These are phyloP conservation scores for Leccinum sublutescens DNA, from an alignment of 768 basidiomycete species.

Conservation along the genomic window DNA sequence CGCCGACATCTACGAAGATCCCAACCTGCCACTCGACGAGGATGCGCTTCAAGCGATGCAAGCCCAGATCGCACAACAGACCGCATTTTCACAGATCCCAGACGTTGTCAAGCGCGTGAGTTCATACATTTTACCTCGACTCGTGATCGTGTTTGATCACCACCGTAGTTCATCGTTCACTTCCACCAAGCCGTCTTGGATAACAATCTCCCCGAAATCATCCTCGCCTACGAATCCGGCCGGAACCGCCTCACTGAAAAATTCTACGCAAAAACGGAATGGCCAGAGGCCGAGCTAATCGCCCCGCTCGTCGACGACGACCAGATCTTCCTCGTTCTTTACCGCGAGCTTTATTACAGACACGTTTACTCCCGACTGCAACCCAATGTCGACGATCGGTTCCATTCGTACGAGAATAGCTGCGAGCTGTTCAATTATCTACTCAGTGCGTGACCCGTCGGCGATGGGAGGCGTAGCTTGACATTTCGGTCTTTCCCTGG, in stretches of 20 bases:
- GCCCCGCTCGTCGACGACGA: constrained; percentile 94
- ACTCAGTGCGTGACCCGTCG: constrained; percentile 56
- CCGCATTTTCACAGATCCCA: constrained; percentile 79
- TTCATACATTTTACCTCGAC: constrained; percentile 10
- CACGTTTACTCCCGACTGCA: constrained; percentile 95
- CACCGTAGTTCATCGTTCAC: constrained; percentile 81
- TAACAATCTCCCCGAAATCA: constrained; percentile 90
- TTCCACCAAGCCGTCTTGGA: constrained; percentile 92
- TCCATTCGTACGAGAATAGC: constrained; percentile 97
- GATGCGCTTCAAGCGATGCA: constrained; percentile 69
- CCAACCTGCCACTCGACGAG: constrained; percentile 66
- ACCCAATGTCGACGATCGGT: constrained; percentile 95
- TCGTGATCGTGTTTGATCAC: neutral
- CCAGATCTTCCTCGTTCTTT: constrained; percentile 93
- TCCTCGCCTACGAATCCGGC: constrained; percentile 91
- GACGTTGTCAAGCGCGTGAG: constrained; percentile 86
- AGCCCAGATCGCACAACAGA: constrained; percentile 81
- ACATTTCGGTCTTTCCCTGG: neutral
- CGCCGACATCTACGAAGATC: constrained; percentile 32
- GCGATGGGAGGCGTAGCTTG: neutral
- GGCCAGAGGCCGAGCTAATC: constrained; percentile 97
- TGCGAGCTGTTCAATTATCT: constrained; percentile 98
- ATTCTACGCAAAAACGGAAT: constrained; percentile 91
- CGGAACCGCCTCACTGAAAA: constrained; percentile 98
- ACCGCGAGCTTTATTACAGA: constrained; percentile 93